Base-by-base conservation (phyloP, 306 rosid genomes). In the Cucurbita ficifolia region DNA sequence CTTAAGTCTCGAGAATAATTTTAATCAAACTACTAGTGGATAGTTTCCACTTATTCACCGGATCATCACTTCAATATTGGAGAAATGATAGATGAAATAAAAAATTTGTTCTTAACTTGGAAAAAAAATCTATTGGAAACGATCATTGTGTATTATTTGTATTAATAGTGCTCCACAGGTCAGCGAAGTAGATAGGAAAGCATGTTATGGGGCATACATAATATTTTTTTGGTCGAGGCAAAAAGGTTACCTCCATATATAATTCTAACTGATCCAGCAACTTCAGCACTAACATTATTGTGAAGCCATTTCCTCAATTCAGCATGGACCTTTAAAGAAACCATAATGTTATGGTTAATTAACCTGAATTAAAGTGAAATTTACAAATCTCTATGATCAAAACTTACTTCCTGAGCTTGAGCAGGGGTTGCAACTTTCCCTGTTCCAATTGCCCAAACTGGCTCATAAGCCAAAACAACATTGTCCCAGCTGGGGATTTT, bases 361-460 rank as follows among this genome's bases (percentile, higher is more conserved):
- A 33, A 33, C 22, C 35, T 33, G 52, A 59, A 3, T 10, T 53
- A 38, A 43, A 17, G 70, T 48, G 60, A 24, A 60, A 55, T 24
- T 12, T 43, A 29, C 7, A 69, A 3, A 24, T 29, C 48, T 8
- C 33, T 71, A 35, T 6, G 73, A 77, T 24, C 61, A 70, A 58
- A 68, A 50, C 85, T 45, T 83, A 89, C 97, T 86, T 89, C 92
- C 82, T 89, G 96, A 51, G 96, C 97, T 74, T 89, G 96, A 76
- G 85, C 89, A 86, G 97, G 78, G 76, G 65, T 76, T 24, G 87
- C 87, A 79, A 84, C 87, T 77, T 84, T 84, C 69, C 87, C 85
- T 29, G 85, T 84, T 75, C 87, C 87, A 74, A 84, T 84, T 11
- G 87, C 85, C 87, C 87, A 81, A 72, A 83, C 84, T 57, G 62